Base-by-base conservation (phyloP, 169 alveolate species). In the Eimeria acervulina region DNA sequence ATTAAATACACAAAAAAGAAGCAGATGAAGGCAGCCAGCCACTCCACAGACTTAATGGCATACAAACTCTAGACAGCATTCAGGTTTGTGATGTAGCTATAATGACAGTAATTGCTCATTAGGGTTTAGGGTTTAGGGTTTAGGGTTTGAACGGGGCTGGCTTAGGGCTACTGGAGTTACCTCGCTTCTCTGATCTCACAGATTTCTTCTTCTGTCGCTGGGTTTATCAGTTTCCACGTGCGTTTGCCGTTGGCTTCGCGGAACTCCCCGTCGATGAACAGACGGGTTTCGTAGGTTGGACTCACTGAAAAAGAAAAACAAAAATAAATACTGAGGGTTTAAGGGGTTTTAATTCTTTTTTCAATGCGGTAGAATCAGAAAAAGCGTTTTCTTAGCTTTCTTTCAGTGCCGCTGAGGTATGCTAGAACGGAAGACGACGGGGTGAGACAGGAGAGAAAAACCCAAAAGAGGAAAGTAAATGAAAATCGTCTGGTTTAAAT, bases 131-230 rank as follows among this genome's bases (percentile, higher is more conserved):
- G 66, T 55, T 55, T 55, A 55, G 66, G 66, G 15, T 55, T 17
- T 55, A 55, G 66, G 66, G 66, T 55, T 55, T 55, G 15, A 5
- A 7, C 5, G 66, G 66, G 66, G 5, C 15, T 55, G 66, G 66
- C 15, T 55, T 55, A 55, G 66, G 66, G 66, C 13, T 66, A n/a
- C 6, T 5, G 78, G 78, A 17, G 3, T 66, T 66, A 89, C 96
- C 95, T 96, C 72, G 98, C 99, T 59, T 96, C 97, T 80, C 94
- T 95, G 13, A 97, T 90, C 33, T 84, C 83, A 68, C 96, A 90
- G 36, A 97, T 97, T 38, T 38, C 51, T 51, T 97, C 96, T 74
- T 97, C 98, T 2, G 97, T 97, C 31, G 98, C 97, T 26, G 99
- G 99, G 74, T 98, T 96, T 13, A 96, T 51, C 1, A 97, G 84